A percentile compares a stretch with the other conserved stretches of the same genome.
Evolutionary conservation across 257 asterid genomes (phyloP).

Genomic region (Capsicum baccatum): DNA sequence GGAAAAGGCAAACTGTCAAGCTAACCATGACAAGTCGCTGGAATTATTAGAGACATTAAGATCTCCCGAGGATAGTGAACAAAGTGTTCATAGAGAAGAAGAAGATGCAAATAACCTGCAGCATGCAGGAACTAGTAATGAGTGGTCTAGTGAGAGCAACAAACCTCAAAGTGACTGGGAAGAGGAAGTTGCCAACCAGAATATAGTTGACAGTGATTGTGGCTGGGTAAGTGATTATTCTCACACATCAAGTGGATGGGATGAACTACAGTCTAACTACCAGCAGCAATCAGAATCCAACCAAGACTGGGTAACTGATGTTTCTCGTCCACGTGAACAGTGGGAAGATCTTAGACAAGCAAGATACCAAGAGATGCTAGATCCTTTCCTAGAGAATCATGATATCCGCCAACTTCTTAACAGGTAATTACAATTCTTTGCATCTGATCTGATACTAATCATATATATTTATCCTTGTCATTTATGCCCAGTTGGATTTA

Average conservation of each 20-base stretch:
- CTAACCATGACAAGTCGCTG: slow-evolving; percentile 25
- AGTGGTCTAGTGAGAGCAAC: slow-evolving; percentile 33
- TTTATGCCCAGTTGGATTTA: not conserved
- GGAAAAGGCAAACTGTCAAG: slow-evolving; percentile 37
- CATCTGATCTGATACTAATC: slow-evolving; percentile 11
- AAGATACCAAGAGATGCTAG: slow-evolving; percentile 93
- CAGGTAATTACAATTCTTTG: slow-evolving; percentile 52
- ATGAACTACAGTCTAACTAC: slow-evolving; percentile 53
- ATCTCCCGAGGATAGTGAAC: slow-evolving; percentile 27
- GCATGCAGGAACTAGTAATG: slow-evolving; percentile 37
- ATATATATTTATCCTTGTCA: not conserved
- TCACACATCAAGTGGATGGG: slow-evolving; percentile 56
- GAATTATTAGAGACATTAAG: slow-evolving; percentile 31
- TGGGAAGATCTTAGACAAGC: slow-evolving; percentile 92
- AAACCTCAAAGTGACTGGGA: slow-evolving; percentile 37
- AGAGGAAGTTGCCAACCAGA: slow-evolving; percentile 36
- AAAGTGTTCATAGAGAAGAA: slow-evolving; percentile 28
- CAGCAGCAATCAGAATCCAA: slow-evolving; percentile 43
- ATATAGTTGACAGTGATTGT: slow-evolving; percentile 42
- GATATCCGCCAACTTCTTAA: slow-evolving; percentile 74
- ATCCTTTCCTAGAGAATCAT: slow-evolving; percentile 69
- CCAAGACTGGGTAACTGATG: slow-evolving; percentile 74
- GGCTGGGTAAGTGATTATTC: slow-evolving; percentile 59
- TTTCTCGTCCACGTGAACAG: slow-evolving; percentile 86
- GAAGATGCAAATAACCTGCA: slow-evolving; percentile 35